phyloP scores from a whole-genome alignment of 2,329 filamentous ascomycete genomes.

The Fusarium beomiforme region DNA sequence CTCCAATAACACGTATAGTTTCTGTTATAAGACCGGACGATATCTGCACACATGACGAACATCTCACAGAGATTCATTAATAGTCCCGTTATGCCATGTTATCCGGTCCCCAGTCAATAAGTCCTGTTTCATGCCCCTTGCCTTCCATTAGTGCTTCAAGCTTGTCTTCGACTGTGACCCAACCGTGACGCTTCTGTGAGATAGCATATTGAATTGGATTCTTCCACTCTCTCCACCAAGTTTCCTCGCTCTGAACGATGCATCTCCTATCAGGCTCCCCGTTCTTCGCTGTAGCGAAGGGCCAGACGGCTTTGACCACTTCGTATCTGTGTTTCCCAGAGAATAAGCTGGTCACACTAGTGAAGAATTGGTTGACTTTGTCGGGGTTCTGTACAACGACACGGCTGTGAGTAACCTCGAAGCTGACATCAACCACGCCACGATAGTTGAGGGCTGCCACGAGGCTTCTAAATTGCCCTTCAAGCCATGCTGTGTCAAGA shows the following conservation, averaged over 20 bases:
- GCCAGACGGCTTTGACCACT: slow-evolving; percentile 66
- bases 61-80: neutral
- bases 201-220: slow-evolving; percentile 55
- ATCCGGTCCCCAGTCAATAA: slow-evolving; percentile 58
- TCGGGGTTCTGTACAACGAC: slow-evolving; percentile 63
- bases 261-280: slow-evolving; percentile 57
- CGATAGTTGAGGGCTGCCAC: slow-evolving; percentile 61
- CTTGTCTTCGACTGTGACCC: slow-evolving; percentile 63
- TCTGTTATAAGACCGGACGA: no score
- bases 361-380: slow-evolving; percentile 64
- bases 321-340: slow-evolving; percentile 64
- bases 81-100: neutral
- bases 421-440: slow-evolving; percentile 59
- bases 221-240: slow-evolving; percentile 60
- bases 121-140: slow-evolving; percentile 49
- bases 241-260: slow-evolving; percentile 65
- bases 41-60: neutral
- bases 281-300: slow-evolving; percentile 61
- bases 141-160: slow-evolving; percentile 64
- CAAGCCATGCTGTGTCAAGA: slow-evolving; percentile 64
- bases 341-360: slow-evolving; percentile 61
- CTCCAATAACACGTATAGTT: neutral
- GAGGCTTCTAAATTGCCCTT: slow-evolving; percentile 63
- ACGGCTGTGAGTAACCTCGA: slow-evolving; percentile 60
- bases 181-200: slow-evolving; percentile 53